Evolutionary conservation across 108 stramenopile genomes (phyloP).

Genomic region (Parmales sp.): DNA sequence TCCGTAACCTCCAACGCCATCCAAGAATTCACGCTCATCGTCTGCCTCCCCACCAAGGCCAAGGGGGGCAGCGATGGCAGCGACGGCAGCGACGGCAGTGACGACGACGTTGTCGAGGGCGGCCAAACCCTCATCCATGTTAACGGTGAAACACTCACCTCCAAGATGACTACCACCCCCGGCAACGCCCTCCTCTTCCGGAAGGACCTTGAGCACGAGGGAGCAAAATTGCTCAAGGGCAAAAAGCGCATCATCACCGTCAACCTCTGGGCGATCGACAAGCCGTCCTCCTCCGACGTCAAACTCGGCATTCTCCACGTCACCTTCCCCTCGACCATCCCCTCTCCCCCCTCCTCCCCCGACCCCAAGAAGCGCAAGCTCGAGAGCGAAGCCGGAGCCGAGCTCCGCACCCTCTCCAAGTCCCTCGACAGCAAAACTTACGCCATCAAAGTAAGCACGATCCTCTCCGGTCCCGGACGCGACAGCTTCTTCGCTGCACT

Average conservation of each 20-base stretch:
- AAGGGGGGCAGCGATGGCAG: slow-evolving; percentile 11
- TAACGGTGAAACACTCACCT: background rate
- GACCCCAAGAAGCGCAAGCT: too few relatives aligned
- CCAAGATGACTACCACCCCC: slow-evolving; percentile 11
- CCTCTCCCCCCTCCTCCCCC: too few relatives aligned
- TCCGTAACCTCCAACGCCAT: slow-evolving; percentile 21
- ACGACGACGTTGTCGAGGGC: too few relatives aligned
- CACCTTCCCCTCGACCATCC: slow-evolving; percentile 14
- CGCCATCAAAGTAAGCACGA: too few relatives aligned
- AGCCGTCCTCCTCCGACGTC: slow-evolving; percentile 7
- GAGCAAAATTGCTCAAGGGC: background rate
- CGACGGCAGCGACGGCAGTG: background rate
- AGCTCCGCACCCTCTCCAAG: too few relatives aligned
- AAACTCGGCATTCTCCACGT: too few relatives aligned
- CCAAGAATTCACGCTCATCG: slow-evolving; percentile 18
- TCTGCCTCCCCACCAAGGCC: slow-evolving; percentile 8
- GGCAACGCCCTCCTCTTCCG: slow-evolving; percentile 16
- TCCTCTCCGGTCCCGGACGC: too few relatives aligned
- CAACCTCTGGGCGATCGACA: slow-evolving; percentile 19
- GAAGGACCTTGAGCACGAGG: slow-evolving; percentile 26
- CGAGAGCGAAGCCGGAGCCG: too few relatives aligned
- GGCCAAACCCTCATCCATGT: slow-evolving; percentile 16
- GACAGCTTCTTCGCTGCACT: too few relatives aligned
- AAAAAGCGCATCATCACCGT: slow-evolving; percentile 19
- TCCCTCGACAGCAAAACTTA: too few relatives aligned